Evolutionary conservation across 1,139 yeast species (phyloP), one percentile per base, ranked within the genome.

Genomic region (Saccharomycopsis hybrid): DNA sequence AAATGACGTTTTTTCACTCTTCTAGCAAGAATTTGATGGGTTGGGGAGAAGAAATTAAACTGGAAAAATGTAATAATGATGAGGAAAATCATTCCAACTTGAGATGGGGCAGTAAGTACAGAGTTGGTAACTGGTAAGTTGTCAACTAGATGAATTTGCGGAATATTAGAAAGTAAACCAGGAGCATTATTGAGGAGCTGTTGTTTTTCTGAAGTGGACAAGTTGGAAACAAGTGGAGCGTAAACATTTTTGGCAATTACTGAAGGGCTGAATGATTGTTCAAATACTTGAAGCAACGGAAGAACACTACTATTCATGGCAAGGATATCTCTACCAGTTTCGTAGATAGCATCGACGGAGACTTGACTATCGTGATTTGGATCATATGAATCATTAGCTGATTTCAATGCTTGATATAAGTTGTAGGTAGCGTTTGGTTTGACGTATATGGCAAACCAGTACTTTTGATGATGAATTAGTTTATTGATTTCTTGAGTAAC

Each of bases 391-490:
- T 64, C 56, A 48, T 64, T 59, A 13, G 59, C 60, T 18, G 54
- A 56, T 3, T 60, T 57, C 3, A 51, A 28, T 2, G 76, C 68
- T 4, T 65, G 56, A 45, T 63, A 64, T 13, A 78, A 57, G n/a
- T 59, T 53, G 29, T 57, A 56, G 2, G 85, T 75, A 1, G 76
- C 68, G 52, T 74, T 73, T 37, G 74, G 68, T 27, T 59, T 60
- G 30, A 80, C 71, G 54, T 77, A 74, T 28, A 78, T 58, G 0
- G 77, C 74, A 39, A 70, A 69, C 86, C 86, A 82, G 58, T 70
- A 78, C 33, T 73, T 60, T 62, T 77, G 75, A 48, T 71, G 72
- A 57, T 73, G 76, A 2, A 80, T 68, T 49, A 66, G 60, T 9
- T 68, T 58, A 18, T 60, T 43, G 9, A 74, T 60, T 49, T 73